These are phyloP conservation scores for Hymenoscyphus albidus DNA, from an alignment of 2,329 filamentous ascomycete genomes.

Conservation along the genomic window DNA sequence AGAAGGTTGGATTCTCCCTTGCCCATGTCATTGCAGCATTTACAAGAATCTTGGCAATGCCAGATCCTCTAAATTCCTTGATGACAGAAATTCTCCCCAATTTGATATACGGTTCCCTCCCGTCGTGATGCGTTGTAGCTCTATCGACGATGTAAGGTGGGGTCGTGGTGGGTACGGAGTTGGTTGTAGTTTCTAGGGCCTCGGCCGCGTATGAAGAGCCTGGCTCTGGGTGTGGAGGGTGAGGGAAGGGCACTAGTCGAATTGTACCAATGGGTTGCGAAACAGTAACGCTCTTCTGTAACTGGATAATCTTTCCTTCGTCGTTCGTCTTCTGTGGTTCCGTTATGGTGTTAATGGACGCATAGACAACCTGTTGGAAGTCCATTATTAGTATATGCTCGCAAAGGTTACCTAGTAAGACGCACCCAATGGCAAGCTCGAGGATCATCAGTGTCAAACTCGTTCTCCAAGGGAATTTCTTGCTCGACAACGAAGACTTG, in stretches of 20 bases:
- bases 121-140: constrained; percentile 52
- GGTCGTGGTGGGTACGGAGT: constrained; percentile 13
- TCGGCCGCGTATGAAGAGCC: constrained; percentile 35
- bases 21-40: constrained; percentile 66
- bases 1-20: constrained; percentile 52
- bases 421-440: constrained; percentile 79
- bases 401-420: background rate
- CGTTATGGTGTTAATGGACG: constrained; percentile 50
- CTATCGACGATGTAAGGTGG: constrained; percentile 25
- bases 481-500: constrained; percentile 61
- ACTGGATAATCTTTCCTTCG: constrained; percentile 39
- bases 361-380: constrained; percentile 52
- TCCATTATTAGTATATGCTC: background rate
- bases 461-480: constrained; percentile 56
- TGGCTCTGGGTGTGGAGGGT: constrained; percentile 52
- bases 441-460: constrained; percentile 77
- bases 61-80: constrained; percentile 47
- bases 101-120: constrained; percentile 74
- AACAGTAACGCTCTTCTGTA: constrained; percentile 42
- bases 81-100: constrained; percentile 74
- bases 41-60: constrained; percentile 63
- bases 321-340: constrained; percentile 44
- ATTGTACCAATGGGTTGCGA: constrained; percentile 33
- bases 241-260: constrained; percentile 58
- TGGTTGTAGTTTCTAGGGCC: constrained; percentile 20